Percentiles rank a stretch among this genome's conserved stretches.
Evolutionary conservation across 495 filamentous ascomycete species (phyloP).

Genomic region (Viridothelium virens): DNA sequence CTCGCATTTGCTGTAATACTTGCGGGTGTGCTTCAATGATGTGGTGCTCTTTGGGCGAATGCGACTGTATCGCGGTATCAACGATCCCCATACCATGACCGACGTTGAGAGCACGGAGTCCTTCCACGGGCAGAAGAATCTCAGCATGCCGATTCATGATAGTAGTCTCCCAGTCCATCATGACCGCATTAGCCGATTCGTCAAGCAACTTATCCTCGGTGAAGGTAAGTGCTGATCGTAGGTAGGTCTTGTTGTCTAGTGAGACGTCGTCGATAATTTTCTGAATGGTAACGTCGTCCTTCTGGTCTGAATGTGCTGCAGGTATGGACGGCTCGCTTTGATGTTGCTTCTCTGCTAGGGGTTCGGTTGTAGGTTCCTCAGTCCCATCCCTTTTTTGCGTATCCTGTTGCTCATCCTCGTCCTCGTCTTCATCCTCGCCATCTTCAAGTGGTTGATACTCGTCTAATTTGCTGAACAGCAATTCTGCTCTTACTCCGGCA

Average conservation of each 20-base stretch:
- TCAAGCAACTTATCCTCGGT: constrained; percentile 69
- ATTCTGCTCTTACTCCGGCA: constrained; percentile 83
- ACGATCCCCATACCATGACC: constrained; percentile 97
- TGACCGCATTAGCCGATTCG: constrained; percentile 74
- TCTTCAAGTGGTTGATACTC: constrained; percentile 63
- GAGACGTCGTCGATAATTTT: neutral
- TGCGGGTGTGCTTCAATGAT: constrained; percentile 88
- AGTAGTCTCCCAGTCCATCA: constrained; percentile 93
- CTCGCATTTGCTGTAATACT: constrained; percentile 63
- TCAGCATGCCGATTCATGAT: constrained; percentile 78
- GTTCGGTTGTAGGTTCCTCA: neutral
- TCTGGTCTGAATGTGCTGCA: neutral
- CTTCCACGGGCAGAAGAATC: constrained; percentile 49
- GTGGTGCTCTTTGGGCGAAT: constrained; percentile 56
- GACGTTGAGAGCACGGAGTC: constrained; percentile 74
- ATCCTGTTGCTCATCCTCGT: constrained; percentile 32
- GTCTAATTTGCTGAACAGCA: constrained; percentile 51
- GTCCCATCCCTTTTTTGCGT: constrained; percentile 18
- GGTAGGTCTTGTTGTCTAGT: constrained; percentile 55
- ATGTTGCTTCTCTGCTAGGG: neutral
- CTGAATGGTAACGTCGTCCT: neutral
- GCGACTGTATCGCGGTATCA: constrained; percentile 69
- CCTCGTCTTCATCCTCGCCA: constrained; percentile 43
- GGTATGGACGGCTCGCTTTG: neutral
- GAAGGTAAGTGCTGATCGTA: constrained; percentile 71